Evolutionary conservation across 768 basidiomycete genomes (phyloP).

Genomic region (Austroboletus eburneus): DNA sequence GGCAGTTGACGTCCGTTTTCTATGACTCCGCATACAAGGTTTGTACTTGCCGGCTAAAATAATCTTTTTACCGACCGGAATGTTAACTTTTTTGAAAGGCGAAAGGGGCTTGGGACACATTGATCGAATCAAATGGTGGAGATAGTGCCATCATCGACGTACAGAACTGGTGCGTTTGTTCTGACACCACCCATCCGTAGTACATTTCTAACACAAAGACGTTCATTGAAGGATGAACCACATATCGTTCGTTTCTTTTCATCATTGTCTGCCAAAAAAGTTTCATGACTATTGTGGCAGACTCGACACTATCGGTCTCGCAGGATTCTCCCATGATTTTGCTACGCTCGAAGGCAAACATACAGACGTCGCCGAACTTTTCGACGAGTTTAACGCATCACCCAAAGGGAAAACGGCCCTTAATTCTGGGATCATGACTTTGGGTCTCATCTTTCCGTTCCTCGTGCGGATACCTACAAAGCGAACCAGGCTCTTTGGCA

Average conservation of each 20-base stretch:
- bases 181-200: background rate
- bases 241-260: background rate
- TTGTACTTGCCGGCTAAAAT: background rate
- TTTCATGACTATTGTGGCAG: background rate
- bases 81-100: background rate
- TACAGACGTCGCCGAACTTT: background rate
- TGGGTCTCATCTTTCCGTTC: background rate
- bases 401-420: background rate
- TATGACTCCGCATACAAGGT: background rate
- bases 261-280: background rate
- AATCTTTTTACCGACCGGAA: background rate
- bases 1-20: background rate
- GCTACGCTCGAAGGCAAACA: background rate
- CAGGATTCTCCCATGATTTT: background rate
- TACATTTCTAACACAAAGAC: background rate
- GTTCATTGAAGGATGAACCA: background rate
- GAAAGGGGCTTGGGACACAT: constrained; percentile 25
- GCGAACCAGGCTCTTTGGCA: background rate
- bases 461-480: background rate
- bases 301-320: background rate
- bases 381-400: background rate
- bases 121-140: constrained; percentile 14
- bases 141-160: constrained; percentile 31
- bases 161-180: constrained; percentile 29
- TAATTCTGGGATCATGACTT: background rate